Conservation (phyloP, 2,329 filamentous ascomycete species). For the Alternaria incomplexa region DNA sequence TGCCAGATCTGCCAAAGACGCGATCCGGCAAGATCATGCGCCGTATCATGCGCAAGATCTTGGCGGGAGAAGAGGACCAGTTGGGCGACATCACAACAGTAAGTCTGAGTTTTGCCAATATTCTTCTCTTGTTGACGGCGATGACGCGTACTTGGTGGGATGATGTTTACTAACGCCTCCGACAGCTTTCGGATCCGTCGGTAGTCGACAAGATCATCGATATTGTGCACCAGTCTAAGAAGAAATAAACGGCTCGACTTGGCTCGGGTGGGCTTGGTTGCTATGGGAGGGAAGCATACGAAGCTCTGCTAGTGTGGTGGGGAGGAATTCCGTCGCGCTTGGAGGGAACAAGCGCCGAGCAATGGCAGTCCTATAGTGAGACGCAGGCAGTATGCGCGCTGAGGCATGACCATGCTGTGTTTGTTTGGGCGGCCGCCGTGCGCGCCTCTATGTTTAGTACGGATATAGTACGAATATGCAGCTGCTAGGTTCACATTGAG, state of each 20-base stretch:
- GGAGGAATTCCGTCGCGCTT: background rate
- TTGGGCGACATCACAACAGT: constrained; percentile 92
- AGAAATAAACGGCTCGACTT: constrained; percentile 44
- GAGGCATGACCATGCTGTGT: constrained; percentile 3
- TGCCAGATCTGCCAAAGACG: constrained; percentile 96
- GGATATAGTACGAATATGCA: constrained; percentile 1
- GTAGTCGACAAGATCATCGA: constrained; percentile 91
- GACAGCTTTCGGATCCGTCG: constrained; percentile 82
- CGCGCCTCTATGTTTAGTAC: constrained; percentile 4
- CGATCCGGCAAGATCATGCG: constrained; percentile 99
- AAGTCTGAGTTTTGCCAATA: constrained; percentile 50
- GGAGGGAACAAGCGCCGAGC: constrained; percentile 8
- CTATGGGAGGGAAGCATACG: background rate
- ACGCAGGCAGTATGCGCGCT: constrained; percentile 12
- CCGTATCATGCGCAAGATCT: constrained; percentile 93
- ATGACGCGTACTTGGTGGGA: constrained; percentile 38
- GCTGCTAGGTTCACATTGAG: background rate
- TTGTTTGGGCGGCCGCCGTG: constrained; percentile 1
- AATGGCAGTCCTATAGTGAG: constrained; percentile 7
- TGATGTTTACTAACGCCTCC: constrained; percentile 33
- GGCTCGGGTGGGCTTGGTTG: constrained; percentile 10
- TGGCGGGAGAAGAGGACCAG: constrained; percentile 96
- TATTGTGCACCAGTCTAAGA: constrained; percentile 70
- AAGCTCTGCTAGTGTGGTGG: background rate
- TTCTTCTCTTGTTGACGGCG: constrained; percentile 16